Conservation (phyloP, 257 asterid species). For the Solanum sparsipilum region DNA sequence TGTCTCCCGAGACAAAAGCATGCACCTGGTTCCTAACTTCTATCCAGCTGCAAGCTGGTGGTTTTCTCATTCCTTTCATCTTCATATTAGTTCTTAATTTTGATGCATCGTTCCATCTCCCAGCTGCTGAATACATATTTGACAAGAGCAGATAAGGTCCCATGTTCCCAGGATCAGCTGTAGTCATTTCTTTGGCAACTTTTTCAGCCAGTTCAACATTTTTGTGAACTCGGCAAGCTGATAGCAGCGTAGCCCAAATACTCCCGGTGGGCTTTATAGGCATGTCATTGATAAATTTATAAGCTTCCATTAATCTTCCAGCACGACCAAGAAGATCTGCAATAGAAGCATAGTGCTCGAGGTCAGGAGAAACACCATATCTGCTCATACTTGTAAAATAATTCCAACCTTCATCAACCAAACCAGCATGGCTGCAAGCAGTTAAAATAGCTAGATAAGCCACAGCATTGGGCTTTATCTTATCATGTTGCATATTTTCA, state of each 20-base stretch:
- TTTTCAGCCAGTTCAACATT: slow-evolving; percentile 71
- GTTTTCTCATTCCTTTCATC: slow-evolving; percentile 53
- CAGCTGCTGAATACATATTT: slow-evolving; percentile 56
- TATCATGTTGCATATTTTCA: slow-evolving; percentile 51
- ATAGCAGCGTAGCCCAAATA: slow-evolving; percentile 68
- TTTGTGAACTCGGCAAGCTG: slow-evolving; percentile 86
- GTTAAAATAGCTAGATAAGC: slow-evolving; percentile 74
- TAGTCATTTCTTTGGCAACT: slow-evolving; percentile 51
- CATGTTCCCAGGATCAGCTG: slow-evolving; percentile 41
- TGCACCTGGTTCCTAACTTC: slow-evolving; percentile 61
- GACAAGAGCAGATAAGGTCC: slow-evolving; percentile 55
- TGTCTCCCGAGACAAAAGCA: slow-evolving; percentile 61
- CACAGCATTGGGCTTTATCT: slow-evolving; percentile 48
- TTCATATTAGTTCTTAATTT: slow-evolving; percentile 48
- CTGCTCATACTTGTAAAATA: slow-evolving; percentile 49
- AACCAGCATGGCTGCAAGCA: slow-evolving; percentile 92
- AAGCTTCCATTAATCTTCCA: slow-evolving; percentile 75
- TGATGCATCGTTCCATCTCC: slow-evolving; percentile 71
- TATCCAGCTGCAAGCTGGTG: slow-evolving; percentile 75
- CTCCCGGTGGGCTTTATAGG: slow-evolving; percentile 50
- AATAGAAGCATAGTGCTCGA: slow-evolving; percentile 75
- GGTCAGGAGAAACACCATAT: slow-evolving; percentile 40
- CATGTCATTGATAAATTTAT: slow-evolving; percentile 45
- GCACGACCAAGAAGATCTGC: slow-evolving; percentile 86
- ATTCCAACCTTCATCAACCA: slow-evolving; percentile 65